Evolutionary conservation across 2,329 filamentous ascomycete species (phyloP).

Genomic region (Leptographium radiaticola): DNA sequence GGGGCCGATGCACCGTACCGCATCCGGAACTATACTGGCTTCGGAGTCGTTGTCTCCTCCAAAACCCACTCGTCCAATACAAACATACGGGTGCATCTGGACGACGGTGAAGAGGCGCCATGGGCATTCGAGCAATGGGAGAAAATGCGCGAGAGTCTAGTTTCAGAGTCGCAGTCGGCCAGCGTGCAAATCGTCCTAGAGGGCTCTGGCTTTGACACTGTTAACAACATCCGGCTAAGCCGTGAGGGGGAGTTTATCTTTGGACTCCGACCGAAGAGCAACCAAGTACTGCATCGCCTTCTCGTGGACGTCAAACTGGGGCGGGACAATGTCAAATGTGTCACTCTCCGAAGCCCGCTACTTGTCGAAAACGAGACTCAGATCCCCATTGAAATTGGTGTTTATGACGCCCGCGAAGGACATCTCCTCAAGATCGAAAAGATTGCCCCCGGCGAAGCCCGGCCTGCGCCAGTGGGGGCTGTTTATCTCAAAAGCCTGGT

Average conservation of each 20-base stretch:
- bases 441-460: slow-evolving; percentile 79
- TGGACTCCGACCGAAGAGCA: slow-evolving; percentile 74
- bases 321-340: slow-evolving; percentile 94
- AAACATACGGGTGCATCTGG: slow-evolving; percentile 60
- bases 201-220: slow-evolving; percentile 83
- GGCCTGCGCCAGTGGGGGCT: slow-evolving; percentile 83
- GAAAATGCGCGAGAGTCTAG: slow-evolving; percentile 86
- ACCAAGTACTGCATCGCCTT: slow-evolving; percentile 74
- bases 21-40: slow-evolving; percentile 91
- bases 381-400: slow-evolving; percentile 84
- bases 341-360: slow-evolving; percentile 84
- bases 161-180: slow-evolving; percentile 64
- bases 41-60: slow-evolving; percentile 73
- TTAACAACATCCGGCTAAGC: slow-evolving; percentile 78
- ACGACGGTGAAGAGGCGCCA: slow-evolving; percentile 79
- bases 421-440: slow-evolving; percentile 96
- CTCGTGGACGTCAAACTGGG: slow-evolving; percentile 86
- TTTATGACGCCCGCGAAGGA: slow-evolving; percentile 77
- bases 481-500: slow-evolving; percentile 81
- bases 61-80: slow-evolving; percentile 55
- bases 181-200: slow-evolving; percentile 75
- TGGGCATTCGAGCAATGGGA: slow-evolving; percentile 98
- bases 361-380: slow-evolving; percentile 93
- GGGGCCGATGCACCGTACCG: slow-evolving; percentile 85
- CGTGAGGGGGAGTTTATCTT: slow-evolving; percentile 92